Evolutionary conservation across 768 basidiomycete species (phyloP), one percentile per base, ranked within the genome.

Genomic region (Leccinellum albellum): DNA sequence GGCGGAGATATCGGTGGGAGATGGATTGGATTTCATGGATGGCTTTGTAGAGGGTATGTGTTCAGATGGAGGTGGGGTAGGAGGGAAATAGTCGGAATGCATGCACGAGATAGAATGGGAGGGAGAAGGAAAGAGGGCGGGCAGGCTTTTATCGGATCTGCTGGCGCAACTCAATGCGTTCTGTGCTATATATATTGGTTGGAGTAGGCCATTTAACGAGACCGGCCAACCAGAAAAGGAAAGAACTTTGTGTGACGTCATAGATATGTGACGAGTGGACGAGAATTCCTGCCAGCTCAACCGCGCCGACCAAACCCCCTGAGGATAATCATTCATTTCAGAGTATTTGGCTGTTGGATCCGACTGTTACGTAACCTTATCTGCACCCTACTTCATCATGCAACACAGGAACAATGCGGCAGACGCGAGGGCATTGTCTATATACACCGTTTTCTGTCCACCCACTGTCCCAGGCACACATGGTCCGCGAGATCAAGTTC

Each of bases 181-280:
- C 52, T 50, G 51, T 29, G 26, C 32, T 49, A 55, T 66, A 69
- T 67, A 66, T 59, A 59, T 72, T 56, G 45, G 68, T 64, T 26
- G 56, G 61, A 60, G 61, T 33, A 13, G 51, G 51, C 32, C 32
- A 6, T 42, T 57, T 55, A 59, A 58, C 60, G 23, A 17, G 49
- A 42, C 28, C 28, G 32, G 51, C 58, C 54, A 48, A 57, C 71
- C 57, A 9, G 46, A 46, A 68, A 70, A 70, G 71, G 71, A 67
- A 73, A 60, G 61, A 64, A 31, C 45, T 29, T 51, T 51, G 40
- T 56, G 48, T 65, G 71, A 73, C 71, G 67, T 71, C 70, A 71
- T 24, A 12, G 6, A 8, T 17, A 42, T 35, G 53, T 21, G 10
- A 4, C 12, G 3, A 35, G 12, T 23, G 50, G 33, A 23, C 21